Evolutionary conservation across 1,284 basidiomycete species (phyloP).

Genomic region (Ganoderma resinaceum): DNA sequence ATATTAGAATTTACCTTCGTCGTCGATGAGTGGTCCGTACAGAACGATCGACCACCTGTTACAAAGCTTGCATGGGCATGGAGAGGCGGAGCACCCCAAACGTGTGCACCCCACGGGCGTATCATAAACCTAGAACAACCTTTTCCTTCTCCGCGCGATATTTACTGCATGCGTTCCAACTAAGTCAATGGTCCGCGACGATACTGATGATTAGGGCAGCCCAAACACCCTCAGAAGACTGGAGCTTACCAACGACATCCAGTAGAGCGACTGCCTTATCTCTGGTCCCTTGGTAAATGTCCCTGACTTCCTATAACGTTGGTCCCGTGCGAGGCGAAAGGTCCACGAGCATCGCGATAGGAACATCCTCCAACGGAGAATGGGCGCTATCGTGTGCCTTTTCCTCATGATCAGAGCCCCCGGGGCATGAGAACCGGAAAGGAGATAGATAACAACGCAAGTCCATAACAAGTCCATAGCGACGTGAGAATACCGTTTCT

Average conservation of each 20-base stretch:
- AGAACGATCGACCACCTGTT: neutral
- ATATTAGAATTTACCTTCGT: neutral
- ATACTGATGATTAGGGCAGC: neutral
- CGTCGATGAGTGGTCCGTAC: neutral
- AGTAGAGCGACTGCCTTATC: conserved; percentile 11
- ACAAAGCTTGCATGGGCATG: neutral
- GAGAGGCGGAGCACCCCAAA: neutral
- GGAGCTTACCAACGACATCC: conserved; percentile 9
- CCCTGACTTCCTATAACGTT: neutral
- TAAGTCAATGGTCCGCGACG: neutral
- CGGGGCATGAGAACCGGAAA: neutral
- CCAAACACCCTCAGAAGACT: neutral
- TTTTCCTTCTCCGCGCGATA: neutral
- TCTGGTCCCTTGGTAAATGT: neutral
- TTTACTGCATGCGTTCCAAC: neutral
- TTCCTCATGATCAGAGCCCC: neutral
- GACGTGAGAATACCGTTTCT: neutral
- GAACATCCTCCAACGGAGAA: neutral
- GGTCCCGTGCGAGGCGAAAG: conserved; percentile 10
- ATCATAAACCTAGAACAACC: neutral
- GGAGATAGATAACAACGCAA: neutral
- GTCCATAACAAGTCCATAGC: neutral
- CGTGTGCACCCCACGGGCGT: neutral
- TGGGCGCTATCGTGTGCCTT: neutral
- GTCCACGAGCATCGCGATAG: conserved; percentile 3